These are phyloP conservation scores for Zelonia costaricensis DNA, from an alignment of 208 protist genomes.

Conservation along the genomic window DNA sequence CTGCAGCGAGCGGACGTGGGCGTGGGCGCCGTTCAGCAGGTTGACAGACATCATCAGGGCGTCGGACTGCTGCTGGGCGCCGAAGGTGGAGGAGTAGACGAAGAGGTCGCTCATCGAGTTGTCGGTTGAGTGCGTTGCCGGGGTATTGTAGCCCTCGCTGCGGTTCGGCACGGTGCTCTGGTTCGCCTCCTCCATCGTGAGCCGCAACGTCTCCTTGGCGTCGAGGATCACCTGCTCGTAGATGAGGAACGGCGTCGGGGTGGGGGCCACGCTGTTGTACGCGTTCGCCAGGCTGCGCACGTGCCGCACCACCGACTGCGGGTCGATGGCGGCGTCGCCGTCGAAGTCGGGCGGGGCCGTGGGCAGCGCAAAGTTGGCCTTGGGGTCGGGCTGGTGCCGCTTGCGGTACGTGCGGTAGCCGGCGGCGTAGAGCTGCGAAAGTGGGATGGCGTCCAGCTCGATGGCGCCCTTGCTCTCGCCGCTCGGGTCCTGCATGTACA, in stretches of 20 bases:
- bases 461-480: conserved; percentile 29
- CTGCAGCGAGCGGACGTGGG: conserved; percentile 26
- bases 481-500: conserved; percentile 69
- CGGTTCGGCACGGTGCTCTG: conserved; percentile 18
- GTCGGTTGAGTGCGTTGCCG: conserved; percentile 5
- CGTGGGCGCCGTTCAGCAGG: conserved; percentile 24
- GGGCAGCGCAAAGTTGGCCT: conserved; percentile 35
- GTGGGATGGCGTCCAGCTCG: conserved; percentile 45
- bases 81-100: conserved; percentile 29
- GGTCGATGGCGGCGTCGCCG: conserved; percentile 56
- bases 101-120: conserved; percentile 27
- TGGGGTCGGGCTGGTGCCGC: conserved; percentile 26
- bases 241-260: conserved; percentile 70
- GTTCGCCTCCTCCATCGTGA: conserved; percentile 22
- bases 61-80: conserved; percentile 30
- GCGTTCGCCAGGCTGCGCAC: conserved; percentile 66
- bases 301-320: conserved; percentile 62
- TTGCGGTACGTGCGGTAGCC: conserved; percentile 64
- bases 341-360: conserved; percentile 81
- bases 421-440: conserved; percentile 66
- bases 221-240: conserved; percentile 65
- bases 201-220: conserved; percentile 20
- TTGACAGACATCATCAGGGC: conserved; percentile 34
- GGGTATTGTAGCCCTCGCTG: conserved; percentile 9
- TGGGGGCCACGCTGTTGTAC: conserved; percentile 38